Conservation (phyloP, 164 flowering plant species). For the Nymphaea colorata region DNA sequence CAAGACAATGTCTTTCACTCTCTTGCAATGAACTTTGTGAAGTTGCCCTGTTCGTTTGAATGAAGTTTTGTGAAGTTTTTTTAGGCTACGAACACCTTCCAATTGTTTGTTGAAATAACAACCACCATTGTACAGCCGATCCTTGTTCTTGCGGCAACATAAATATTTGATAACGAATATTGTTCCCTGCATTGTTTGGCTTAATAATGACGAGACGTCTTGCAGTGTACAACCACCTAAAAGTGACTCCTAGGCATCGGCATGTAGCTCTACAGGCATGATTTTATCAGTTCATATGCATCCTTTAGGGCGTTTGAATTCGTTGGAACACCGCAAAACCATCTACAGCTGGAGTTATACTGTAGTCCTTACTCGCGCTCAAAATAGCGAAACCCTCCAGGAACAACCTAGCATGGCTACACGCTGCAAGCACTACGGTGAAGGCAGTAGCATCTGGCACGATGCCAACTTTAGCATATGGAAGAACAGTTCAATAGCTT, state of each 20-base stretch:
- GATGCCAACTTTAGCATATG: slow-evolving; percentile 7
- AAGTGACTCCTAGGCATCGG: slow-evolving; percentile 11
- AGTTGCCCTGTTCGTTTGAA: too few species aligned
- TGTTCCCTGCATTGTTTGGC: slow-evolving; percentile 11
- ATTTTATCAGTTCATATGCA: slow-evolving; percentile 11
- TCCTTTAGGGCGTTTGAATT: slow-evolving; percentile 1
- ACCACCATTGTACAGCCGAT: too few species aligned
- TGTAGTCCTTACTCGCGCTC: slow-evolving; percentile 2
- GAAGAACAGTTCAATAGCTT: slow-evolving; percentile 8
- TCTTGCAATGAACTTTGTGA: too few species aligned
- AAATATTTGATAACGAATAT: slow-evolving; percentile 11
- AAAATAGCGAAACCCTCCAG: slow-evolving; percentile 9
- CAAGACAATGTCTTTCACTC: too few species aligned
- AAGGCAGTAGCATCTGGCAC: slow-evolving; percentile 9
- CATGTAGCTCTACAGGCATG: slow-evolving; percentile 9
- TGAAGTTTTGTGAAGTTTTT: too few species aligned
- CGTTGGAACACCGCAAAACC: slow-evolving; percentile 1
- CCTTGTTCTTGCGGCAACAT: slow-evolving; percentile 4
- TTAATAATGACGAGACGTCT: slow-evolving; percentile 6
- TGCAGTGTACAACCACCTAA: slow-evolving; percentile 11
- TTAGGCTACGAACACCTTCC: too few species aligned
- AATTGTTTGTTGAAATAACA: too few species aligned
- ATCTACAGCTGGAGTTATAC: slow-evolving; percentile 2
- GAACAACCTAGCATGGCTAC: slow-evolving; percentile 9
- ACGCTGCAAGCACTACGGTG: slow-evolving; percentile 7